These are phyloP conservation scores for Lachnellula arida DNA, from an alignment of 2,329 filamentous ascomycete genomes.

Conservation along the genomic window DNA sequence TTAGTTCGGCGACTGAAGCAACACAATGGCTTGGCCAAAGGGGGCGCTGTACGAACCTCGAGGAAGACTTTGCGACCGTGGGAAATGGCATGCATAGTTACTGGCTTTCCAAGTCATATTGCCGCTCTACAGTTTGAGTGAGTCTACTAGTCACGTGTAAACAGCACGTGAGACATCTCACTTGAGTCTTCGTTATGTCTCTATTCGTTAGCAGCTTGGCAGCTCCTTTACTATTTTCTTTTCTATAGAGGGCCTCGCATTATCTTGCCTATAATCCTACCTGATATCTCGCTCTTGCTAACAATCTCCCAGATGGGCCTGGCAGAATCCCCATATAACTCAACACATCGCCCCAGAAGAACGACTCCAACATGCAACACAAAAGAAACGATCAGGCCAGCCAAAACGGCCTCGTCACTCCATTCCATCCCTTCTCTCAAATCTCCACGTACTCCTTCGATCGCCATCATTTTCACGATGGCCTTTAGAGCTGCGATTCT, in stretches of 20 bases:
- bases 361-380: constrained; percentile 50
- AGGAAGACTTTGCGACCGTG: constrained; percentile 68
- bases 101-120: constrained; percentile 81
- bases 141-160: constrained; percentile 31
- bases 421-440: constrained; percentile 66
- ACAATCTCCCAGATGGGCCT: constrained; percentile 66
- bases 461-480: constrained; percentile 76
- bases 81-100: constrained; percentile 84
- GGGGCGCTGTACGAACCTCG: constrained; percentile 76
- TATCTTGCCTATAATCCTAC: background rate
- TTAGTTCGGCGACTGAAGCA: constrained; percentile 71
- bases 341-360: constrained; percentile 66
- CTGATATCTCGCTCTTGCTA: background rate
- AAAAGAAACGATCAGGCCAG: constrained; percentile 48
- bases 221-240: background rate
- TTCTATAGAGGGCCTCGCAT: background rate
- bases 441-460: constrained; percentile 74
- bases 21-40: constrained; percentile 81
- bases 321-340: constrained; percentile 79
- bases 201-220: background rate
- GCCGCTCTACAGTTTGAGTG: constrained; percentile 94
- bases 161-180: constrained; percentile 2
- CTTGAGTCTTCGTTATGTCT: background rate
- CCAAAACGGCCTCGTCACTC: constrained; percentile 54
- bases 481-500: constrained; percentile 80